Evolutionary conservation across 2,329 filamentous ascomycete species (phyloP).

Genomic region (Metarhizium brunneum): DNA sequence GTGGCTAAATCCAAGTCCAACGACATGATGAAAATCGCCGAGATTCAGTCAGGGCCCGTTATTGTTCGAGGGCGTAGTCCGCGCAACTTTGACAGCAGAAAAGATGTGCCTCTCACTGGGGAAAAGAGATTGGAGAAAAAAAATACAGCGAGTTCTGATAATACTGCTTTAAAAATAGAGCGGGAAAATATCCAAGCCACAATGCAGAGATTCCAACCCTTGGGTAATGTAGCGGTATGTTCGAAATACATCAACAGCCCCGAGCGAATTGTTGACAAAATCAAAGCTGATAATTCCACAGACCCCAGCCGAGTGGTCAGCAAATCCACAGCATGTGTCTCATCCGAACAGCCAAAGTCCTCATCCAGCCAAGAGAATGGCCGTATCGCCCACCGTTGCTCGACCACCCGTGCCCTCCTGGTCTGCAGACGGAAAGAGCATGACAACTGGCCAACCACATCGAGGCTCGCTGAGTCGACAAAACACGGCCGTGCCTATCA

Average conservation of each 20-base stretch:
- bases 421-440: conserved; percentile 25
- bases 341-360: conserved; percentile 26
- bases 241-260: neutral
- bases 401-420: conserved; percentile 47
- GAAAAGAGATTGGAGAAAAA: conserved; percentile 39
- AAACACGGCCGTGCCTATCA: conserved; percentile 32
- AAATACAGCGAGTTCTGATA: conserved; percentile 27
- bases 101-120: conserved; percentile 66
- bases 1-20: conserved; percentile 62
- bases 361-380: conserved; percentile 43
- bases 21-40: conserved; percentile 65
- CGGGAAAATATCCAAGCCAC: conserved; percentile 20
- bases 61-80: conserved; percentile 91
- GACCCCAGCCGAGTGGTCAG: conserved; percentile 33
- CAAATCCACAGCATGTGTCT: conserved; percentile 23
- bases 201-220: conserved; percentile 21
- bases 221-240: conserved; percentile 26
- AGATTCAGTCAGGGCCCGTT: conserved; percentile 85
- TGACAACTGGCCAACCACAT: conserved; percentile 9
- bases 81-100: conserved; percentile 85
- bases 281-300: conserved; percentile 13
- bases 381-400: conserved; percentile 39
- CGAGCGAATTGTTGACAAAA: conserved; percentile 8
- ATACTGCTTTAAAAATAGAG: conserved; percentile 22
- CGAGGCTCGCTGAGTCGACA: conserved; percentile 16